phyloP scores from a whole-genome alignment of 1,139 yeast genomes.

The Protomyces inouyei region DNA sequence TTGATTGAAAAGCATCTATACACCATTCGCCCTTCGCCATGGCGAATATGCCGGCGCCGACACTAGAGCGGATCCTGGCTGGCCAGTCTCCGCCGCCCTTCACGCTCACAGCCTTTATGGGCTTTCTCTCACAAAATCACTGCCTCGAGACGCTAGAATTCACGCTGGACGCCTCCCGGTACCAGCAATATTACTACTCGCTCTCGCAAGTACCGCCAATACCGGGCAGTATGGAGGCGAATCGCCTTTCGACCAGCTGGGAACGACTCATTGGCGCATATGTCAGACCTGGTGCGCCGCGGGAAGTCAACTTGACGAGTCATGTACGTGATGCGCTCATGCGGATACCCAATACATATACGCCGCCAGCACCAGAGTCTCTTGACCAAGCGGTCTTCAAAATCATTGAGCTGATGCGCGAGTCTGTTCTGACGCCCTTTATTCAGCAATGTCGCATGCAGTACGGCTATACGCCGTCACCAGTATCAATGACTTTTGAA shows the following conservation, averaged over 20 bases:
- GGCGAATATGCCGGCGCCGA: conserved; percentile 10
- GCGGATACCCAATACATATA: conserved; percentile 13
- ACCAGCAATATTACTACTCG: conserved; percentile 33
- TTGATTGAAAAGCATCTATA: not conserved
- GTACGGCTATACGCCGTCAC: not conserved
- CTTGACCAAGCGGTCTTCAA: conserved; percentile 35
- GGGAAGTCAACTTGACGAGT: conserved; percentile 40
- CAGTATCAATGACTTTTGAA: not conserved
- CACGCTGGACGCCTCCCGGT: conserved; percentile 37
- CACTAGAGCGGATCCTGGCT: conserved; percentile 37
- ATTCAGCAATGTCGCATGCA: conserved; percentile 16
- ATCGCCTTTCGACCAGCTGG: conserved; percentile 35
- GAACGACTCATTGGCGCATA: conserved; percentile 37
- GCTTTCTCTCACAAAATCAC: conserved; percentile 38
- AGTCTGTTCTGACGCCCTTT: conserved; percentile 36
- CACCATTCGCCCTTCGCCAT: not conserved
- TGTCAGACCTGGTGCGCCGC: conserved; percentile 36
- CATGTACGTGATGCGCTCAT: conserved; percentile 35
- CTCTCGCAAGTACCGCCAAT: conserved; percentile 23
- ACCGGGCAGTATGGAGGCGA: conserved; percentile 19
- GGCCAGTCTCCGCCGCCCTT: conserved; percentile 36
- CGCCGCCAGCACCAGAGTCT: conserved; percentile 35
- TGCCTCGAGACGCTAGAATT: conserved; percentile 41
- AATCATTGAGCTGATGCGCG: conserved; percentile 39
- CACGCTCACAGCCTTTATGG: conserved; percentile 36